Base-by-base conservation (phyloP, 208 protist species). In the Leishmania tropica region DNA sequence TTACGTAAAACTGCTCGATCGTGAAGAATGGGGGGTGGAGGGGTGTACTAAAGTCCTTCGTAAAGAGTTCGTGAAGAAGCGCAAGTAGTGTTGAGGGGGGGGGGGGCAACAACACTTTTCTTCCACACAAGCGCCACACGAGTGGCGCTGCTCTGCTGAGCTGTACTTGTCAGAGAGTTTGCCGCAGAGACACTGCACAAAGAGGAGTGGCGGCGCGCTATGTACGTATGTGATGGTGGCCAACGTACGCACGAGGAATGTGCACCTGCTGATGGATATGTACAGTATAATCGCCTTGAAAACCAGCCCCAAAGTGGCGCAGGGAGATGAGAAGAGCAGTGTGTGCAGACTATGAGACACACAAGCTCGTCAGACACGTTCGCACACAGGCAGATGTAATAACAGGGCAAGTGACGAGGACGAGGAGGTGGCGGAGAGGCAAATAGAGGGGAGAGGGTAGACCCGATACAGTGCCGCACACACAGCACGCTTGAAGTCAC, bases 271-370 rank as follows among this genome's bases (percentile, higher is more conserved):
- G 58, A 64, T 35, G n/a, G 8, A 6, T 31, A 64, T 64, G 58
- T 35, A 17, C 56, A 83, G 17, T 19, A 84, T 58, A 28, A 62
- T 37, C 6, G 67, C 48, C 51, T 54, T 1, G 76, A 84, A 76
- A 82, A 31, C 28, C 28, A 64, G 17, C 21, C 24, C 11, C 10
- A 6, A 28, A 64, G 58, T 64, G 58, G 24, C 24, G 24, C 40
- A 73, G 65, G 42, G 45, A 60, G 60, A 76, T 7, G 24, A 51
- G 71, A 75, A 75, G 71, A 31, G 45, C 37, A 11, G 58, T 64
- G 58, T 31, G 2, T 17, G 58, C n/a, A 8, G 58, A 64, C 58
- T 64, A 64, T 2, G 58, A 64, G 58, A 64, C 58, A 64, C 28
- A 64, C 58, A 2, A 31, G 21, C n/a, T 31, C 58, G 24, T 15